Base-by-base conservation (phyloP, 2,329 filamentous ascomycete genomes). In the Rhynchosporium agropyri region DNA sequence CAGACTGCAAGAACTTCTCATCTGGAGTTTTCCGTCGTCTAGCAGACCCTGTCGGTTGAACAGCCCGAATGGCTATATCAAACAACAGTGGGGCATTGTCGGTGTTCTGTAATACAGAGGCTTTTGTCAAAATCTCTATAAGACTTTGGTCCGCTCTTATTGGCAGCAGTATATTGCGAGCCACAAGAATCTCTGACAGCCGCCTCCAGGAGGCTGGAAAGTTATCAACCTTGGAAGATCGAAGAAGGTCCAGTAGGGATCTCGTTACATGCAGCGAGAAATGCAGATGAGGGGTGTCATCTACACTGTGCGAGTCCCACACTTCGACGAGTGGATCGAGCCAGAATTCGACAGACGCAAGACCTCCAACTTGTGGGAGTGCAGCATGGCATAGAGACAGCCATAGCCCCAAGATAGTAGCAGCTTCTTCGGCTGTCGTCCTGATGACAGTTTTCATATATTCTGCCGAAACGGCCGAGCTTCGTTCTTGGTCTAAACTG, bases 1-100 rank as follows among this genome's bases (percentile, higher is more conserved):
- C 71, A 2, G 75, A 76, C 68, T 81, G 79, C 56, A 84, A 69
- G 80, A 81, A 83, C 13, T 76, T 73, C 45, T 77, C 77, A 69
- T 83, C 81, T 29, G 76, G 71, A 7, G 76, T 76, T 65, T 79
- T 76, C 66, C 79, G 76, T 43, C 77, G 73, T 55, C 80, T 78
- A 51, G 79, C 78, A 10, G 76, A 76, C 61, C 77, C 74, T 61
- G 78, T 74, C 20, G 77, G 58, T n/a, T 71, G 78, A 15, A 81
- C 74, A 42, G 78, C 78, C 42, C 78, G 76, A 29, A 78, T 76
- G 3, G 79, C 78, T 62, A 80, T 76, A 58, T 80, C 77, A 57
- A 81, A 79, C 5, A 82, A 71, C 8, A 77, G 70, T 0, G 79
- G 76, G 73, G 74, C 60, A 76, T 79, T 74, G 5, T 74, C 72